A percentile compares a stretch with the other conserved stretches of the same genome.
These are phyloP conservation scores for Actinomucor elegans DNA, from an alignment of 371 early-diverging fungal genomes.

Conservation along the genomic window DNA sequence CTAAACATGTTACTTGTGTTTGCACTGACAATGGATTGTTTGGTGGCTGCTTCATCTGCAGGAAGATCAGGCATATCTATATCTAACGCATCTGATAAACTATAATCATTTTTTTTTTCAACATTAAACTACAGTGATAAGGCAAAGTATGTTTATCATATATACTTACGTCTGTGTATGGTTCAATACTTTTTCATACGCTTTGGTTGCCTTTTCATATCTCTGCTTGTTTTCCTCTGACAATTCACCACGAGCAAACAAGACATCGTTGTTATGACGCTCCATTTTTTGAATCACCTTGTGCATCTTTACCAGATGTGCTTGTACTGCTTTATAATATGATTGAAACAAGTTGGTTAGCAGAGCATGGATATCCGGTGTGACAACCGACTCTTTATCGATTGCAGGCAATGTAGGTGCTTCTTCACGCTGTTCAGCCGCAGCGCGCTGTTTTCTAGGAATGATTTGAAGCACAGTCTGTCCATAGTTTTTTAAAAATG, in stretches of 20 bases:
- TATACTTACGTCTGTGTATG: conserved; percentile 56
- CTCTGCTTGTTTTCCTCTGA: conserved; percentile 81
- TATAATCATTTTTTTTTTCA: conserved; percentile 8
- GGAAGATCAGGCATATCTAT: conserved; percentile 77
- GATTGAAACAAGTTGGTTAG: conserved; percentile 60
- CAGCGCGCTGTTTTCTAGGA: conserved; percentile 52
- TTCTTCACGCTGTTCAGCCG: conserved; percentile 41
- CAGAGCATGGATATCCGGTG: conserved; percentile 49
- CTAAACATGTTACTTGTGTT: conserved; percentile 30
- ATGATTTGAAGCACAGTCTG: conserved; percentile 53
- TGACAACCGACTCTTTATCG: conserved; percentile 32
- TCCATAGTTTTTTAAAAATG: conserved; percentile 75
- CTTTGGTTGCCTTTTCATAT: conserved; percentile 69
- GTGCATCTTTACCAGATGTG: conserved; percentile 74
- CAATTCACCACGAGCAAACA: conserved; percentile 82
- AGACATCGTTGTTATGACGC: conserved; percentile 72
- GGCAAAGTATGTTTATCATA: no score
- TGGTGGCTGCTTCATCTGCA: conserved; percentile 56
- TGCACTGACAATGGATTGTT: conserved; percentile 52
- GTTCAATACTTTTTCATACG: conserved; percentile 70
- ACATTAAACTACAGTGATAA: no score
- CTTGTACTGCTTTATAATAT: conserved; percentile 68
- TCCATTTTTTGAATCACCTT: conserved; percentile 75
- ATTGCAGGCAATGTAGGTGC: conserved; percentile 16
- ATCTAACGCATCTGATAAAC: conserved; percentile 64